Conservation (phyloP, 2,329 filamentous ascomycete species). For the Xylariomycetidae sp. region DNA sequence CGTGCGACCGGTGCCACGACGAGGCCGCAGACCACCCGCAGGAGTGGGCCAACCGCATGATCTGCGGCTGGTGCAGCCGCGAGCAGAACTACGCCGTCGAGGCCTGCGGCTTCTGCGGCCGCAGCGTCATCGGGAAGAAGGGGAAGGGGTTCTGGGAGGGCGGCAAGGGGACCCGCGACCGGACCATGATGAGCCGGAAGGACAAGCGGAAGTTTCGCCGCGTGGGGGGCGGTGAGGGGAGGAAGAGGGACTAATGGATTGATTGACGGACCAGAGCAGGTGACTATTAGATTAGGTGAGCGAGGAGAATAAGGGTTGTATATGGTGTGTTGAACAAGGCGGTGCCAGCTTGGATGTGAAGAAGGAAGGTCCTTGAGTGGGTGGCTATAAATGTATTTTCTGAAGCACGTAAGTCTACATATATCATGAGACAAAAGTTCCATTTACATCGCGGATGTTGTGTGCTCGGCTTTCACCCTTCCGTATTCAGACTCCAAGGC, state of each 20-base stretch:
- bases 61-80: conserved; percentile 73
- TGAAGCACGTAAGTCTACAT: no score
- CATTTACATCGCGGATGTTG: no score
- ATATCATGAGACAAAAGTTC: no score
- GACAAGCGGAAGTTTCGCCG: conserved; percentile 71
- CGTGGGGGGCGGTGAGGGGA: conserved; percentile 38
- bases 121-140: conserved; percentile 62
- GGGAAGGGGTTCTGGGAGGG: conserved; percentile 80
- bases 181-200: conserved; percentile 66
- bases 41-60: conserved; percentile 81
- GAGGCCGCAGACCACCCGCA: conserved; percentile 64
- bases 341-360: no score
- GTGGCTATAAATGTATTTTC: no score
- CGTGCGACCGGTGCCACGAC: conserved; percentile 75
- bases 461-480: no score
- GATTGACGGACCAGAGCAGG: no score
- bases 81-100: conserved; percentile 78
- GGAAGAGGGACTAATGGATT: conserved; percentile 27
- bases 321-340: no score
- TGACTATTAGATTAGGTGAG: no score
- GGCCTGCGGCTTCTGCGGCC: conserved; percentile 69
- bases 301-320: no score
- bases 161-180: conserved; percentile 74
- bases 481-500: no score
- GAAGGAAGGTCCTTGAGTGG: no score